Conservation (phyloP, 345 rosid species). For the Pistacia atlantica region DNA sequence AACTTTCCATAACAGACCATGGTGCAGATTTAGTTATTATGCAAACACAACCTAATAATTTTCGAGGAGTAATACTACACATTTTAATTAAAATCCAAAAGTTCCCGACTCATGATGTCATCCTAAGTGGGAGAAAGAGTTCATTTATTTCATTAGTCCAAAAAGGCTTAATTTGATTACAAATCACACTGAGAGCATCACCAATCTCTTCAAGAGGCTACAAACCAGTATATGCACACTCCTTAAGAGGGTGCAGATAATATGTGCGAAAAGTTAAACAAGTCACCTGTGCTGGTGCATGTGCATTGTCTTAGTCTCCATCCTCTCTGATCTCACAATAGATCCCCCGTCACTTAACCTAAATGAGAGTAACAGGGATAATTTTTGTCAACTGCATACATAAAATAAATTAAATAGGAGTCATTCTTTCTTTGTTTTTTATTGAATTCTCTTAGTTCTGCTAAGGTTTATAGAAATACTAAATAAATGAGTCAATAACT, state of each 20-base stretch:
- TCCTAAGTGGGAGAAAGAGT: too few species aligned
- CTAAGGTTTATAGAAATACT: too few species aligned
- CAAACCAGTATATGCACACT: not conserved
- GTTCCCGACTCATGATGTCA: too few species aligned
- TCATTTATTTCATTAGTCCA: too few species aligned
- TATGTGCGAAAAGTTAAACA: not conserved
- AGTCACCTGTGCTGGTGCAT: constrained; percentile 48
- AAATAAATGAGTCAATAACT: constrained; percentile 1
- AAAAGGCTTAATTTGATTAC: too few species aligned
- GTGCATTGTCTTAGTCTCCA: constrained; percentile 64
- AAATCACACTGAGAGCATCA: not conserved
- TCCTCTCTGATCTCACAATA: constrained; percentile 81
- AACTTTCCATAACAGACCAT: not conserved
- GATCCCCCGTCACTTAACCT: constrained; percentile 68
- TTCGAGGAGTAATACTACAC: too few species aligned
- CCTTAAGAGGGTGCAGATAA: not conserved
- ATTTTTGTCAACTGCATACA: constrained; percentile 17
- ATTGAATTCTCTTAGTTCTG: too few species aligned
- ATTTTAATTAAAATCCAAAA: too few species aligned
- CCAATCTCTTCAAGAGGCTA: not conserved
- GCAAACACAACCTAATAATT: too few species aligned
- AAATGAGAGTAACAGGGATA: constrained; percentile 12
- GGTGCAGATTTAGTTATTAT: not conserved
- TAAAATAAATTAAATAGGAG: not conserved
- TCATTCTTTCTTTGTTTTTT: too few species aligned